A percentile compares a stretch with the other conserved stretches of the same genome.
phyloP scores from a whole-genome alignment of 2,329 filamentous ascomycete genomes.

The Bimuria novae-zelandiae region DNA sequence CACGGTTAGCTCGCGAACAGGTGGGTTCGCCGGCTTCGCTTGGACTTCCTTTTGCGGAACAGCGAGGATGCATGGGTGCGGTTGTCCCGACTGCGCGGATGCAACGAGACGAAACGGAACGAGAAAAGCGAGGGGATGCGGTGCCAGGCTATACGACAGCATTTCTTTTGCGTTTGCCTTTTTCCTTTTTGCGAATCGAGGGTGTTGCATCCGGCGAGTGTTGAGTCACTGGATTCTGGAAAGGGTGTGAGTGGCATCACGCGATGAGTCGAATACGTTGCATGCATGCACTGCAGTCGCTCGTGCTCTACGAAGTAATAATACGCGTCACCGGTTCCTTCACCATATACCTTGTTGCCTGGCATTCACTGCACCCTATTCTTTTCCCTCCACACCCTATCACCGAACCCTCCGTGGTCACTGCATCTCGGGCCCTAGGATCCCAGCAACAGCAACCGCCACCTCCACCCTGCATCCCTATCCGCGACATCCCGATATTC shows the following conservation, averaged over 20 bases:
- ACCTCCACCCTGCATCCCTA: background rate
- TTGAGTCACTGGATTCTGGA: background rate
- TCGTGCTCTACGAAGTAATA: background rate
- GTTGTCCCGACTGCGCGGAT: background rate
- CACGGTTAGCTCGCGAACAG: background rate
- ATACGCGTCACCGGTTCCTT: background rate
- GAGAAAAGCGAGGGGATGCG: background rate
- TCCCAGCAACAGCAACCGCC: background rate
- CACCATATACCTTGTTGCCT: too few relatives aligned
- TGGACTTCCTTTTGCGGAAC: background rate
- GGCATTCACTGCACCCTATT: too few relatives aligned
- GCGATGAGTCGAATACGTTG: background rate
- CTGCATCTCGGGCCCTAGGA: background rate
- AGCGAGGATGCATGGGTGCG: background rate
- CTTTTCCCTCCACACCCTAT: background rate
- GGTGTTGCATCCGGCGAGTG: background rate
- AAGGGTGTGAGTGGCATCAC: too few relatives aligned
- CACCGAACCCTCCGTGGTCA: background rate
- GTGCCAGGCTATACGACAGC: background rate
- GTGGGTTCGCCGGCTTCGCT: slow-evolving; percentile 3
- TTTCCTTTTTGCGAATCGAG: background rate
- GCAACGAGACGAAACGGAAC: background rate
- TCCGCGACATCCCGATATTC: slow-evolving; percentile 13
- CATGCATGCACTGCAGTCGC: background rate
- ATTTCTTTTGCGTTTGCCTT: background rate